Base-by-base conservation (phyloP, 2,329 filamentous ascomycete species). In the Ophiostoma triangulosporum region DNA sequence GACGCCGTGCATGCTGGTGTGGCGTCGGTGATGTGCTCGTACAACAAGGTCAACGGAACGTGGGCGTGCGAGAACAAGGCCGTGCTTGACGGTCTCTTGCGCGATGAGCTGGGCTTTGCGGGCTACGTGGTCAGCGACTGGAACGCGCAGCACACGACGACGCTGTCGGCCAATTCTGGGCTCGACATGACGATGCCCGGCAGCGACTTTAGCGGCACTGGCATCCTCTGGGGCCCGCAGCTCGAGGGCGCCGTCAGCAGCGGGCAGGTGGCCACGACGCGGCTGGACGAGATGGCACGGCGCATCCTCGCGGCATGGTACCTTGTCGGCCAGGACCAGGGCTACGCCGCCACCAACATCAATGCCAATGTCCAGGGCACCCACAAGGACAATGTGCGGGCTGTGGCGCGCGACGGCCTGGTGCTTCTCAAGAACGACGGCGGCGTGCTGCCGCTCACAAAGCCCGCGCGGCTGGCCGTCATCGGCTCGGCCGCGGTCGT, bases 151-250 rank as follows among this genome's bases (percentile, higher is more conserved):
- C 84, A 90, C 67, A 79, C 80, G 24, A 79, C 80, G 24, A 8
- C 74, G 74, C 43, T 46, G 9, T 74, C 76, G 51, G 80, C 85
- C 24, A 73, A 84, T 57, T 77, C 79, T 24, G 87, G 87, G 27
- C 65, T 91, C 57, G 86, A 91, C 64, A 88, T 89, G 85, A 81
- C 81, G 2, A 91, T 91, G 85, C 85, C 85, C 0, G 87, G 88
- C 55, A 80, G 70, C 51, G 71, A 77, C 60, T 79, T 66, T 62
- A 78, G 77, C 63, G 70, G 73, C 46, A 67, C 67, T 31, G 73
- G 69, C 40, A 64, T 78, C 3, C 70, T 76, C 35, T 82, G 79
- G 78, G 79, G 79, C 0, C 65, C 70, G 9, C 69, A 70, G 56
- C 72, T 83, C 15, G 68, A 68, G 52, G 68, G 62, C 48, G 78